Conservation (phyloP, 768 basidiomycete genomes). For the Naematelia aurantialba region DNA sequence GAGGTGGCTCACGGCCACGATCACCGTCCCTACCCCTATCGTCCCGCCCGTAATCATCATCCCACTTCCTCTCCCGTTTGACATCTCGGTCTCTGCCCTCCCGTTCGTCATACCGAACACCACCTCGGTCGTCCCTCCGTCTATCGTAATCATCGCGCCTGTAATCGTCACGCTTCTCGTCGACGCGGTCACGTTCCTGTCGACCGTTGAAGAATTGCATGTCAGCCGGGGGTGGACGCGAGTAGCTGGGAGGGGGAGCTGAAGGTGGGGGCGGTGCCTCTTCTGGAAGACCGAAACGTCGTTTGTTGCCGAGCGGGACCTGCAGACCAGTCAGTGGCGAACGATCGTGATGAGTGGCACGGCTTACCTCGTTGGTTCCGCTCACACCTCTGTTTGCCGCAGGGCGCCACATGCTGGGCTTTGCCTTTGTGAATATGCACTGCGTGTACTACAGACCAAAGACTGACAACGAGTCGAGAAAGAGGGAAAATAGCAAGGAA, state of each 20-base stretch:
- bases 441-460: neutral
- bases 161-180: conserved; percentile 23
- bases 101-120: neutral
- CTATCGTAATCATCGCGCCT: conserved; percentile 14
- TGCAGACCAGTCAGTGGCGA: conserved; percentile 51
- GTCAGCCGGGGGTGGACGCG: conserved; percentile 25
- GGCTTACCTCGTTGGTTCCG: conserved; percentile 81
- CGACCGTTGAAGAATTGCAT: conserved; percentile 49
- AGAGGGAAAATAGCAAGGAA: conserved; percentile 1
- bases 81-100: conserved; percentile 19
- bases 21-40: conserved; percentile 12
- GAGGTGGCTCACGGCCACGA: conserved; percentile 53
- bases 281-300: conserved; percentile 85
- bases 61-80: conserved; percentile 8
- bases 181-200: conserved; percentile 62
- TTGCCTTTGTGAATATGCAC: neutral
- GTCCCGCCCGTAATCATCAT: conserved; percentile 1
- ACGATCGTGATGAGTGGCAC: neutral
- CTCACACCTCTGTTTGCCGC: conserved; percentile 76
- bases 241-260: conserved; percentile 59
- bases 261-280: conserved; percentile 77
- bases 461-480: neutral
- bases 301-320: conserved; percentile 73
- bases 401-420: conserved; percentile 46
- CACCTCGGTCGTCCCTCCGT: conserved; percentile 3